Conservation (phyloP, 345 rosid species). For the Syzygium oleosum region DNA sequence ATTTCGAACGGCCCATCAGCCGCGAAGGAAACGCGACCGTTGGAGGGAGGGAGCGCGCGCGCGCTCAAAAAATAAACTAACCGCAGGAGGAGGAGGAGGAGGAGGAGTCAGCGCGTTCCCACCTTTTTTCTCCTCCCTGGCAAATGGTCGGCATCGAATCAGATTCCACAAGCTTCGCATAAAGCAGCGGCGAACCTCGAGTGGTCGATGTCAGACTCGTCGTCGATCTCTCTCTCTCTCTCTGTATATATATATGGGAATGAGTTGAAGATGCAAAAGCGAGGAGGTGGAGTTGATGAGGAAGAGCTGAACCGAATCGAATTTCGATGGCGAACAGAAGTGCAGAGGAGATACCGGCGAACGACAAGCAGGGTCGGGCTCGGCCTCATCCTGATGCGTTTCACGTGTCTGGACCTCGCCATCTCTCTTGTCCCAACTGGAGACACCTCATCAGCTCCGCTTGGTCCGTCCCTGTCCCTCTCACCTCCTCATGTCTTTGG, state of each 20-base stretch:
- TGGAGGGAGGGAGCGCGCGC: background rate
- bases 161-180: background rate
- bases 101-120: background rate
- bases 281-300: background rate
- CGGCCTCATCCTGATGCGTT: constrained; percentile 34
- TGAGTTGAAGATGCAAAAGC: background rate
- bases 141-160: background rate
- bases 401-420: constrained; percentile 90
- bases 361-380: constrained; percentile 29
- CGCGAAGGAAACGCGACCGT: constrained; percentile 44
- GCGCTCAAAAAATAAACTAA: background rate
- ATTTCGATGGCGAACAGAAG: constrained; percentile 26
- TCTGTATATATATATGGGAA: background rate
- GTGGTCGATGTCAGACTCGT: background rate
- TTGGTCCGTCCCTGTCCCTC: constrained; percentile 38
- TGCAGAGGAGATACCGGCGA: constrained; percentile 8
- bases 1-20: background rate
- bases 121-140: background rate
- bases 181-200: background rate
- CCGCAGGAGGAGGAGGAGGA: background rate
- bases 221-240: background rate
- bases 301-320: background rate
- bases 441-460: constrained; percentile 86
- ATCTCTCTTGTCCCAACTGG: constrained; percentile 83
- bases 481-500: background rate